These are phyloP conservation scores for Podaxis mareebaensis DNA, from an alignment of 768 basidiomycete genomes.

Conservation along the genomic window DNA sequence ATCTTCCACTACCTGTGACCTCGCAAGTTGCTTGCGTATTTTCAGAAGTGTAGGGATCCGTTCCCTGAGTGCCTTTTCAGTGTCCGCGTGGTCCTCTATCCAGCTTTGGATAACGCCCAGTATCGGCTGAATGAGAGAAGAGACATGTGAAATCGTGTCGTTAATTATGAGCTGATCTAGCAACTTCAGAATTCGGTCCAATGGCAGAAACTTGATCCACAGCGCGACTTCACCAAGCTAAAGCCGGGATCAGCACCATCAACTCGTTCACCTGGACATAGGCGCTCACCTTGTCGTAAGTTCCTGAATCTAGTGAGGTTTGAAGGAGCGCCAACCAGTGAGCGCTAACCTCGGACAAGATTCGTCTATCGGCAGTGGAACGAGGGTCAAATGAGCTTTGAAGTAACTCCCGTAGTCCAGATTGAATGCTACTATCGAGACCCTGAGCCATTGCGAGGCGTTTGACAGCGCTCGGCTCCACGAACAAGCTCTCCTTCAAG, in stretches of 20 bases:
- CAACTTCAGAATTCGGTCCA: slow-evolving; percentile 40
- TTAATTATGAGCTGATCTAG: slow-evolving; percentile 38
- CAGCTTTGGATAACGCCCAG: slow-evolving; percentile 32
- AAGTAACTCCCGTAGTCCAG: slow-evolving; percentile 48
- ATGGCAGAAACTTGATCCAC: slow-evolving; percentile 61
- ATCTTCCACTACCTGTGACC: slow-evolving; percentile 43
- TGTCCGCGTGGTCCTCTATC: slow-evolving; percentile 20
- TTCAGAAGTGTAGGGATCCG: slow-evolving; percentile 39
- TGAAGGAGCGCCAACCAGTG: slow-evolving; percentile 43
- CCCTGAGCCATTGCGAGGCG: slow-evolving; percentile 32
- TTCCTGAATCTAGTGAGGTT: slow-evolving; percentile 13
- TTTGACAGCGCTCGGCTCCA: slow-evolving; percentile 32
- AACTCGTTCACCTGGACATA: not conserved
- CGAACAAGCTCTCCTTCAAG: slow-evolving; percentile 44
- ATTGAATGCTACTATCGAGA: slow-evolving; percentile 33
- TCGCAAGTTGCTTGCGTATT: slow-evolving; percentile 34
- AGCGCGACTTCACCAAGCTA: slow-evolving; percentile 26
- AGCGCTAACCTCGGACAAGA: slow-evolving; percentile 40
- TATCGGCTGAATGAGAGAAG: slow-evolving; percentile 34
- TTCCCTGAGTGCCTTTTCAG: slow-evolving; percentile 28
- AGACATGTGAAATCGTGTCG: slow-evolving; percentile 10
- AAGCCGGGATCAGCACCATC: slow-evolving; percentile 22
- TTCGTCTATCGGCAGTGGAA: slow-evolving; percentile 34
- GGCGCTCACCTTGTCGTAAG: not conserved
- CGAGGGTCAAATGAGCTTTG: slow-evolving; percentile 35